phyloP scores from a whole-genome alignment of 345 rosid genomes.

The Murraya paniculata region DNA sequence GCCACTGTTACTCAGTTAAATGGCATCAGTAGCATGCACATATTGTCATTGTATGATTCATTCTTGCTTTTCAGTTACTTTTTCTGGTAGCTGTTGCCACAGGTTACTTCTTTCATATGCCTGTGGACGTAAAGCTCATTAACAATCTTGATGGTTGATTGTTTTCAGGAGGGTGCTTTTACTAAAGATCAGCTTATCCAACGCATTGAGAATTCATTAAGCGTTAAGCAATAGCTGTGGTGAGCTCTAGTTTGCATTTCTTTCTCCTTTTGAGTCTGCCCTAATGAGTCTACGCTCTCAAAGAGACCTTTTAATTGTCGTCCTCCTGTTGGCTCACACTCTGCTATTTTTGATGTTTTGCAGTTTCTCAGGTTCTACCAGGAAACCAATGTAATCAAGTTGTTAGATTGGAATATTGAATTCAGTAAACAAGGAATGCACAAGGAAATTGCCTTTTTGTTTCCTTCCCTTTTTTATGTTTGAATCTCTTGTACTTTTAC shows the following conservation, averaged over 20 bases:
- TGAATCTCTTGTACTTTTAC: neutral
- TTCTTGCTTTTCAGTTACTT: neutral
- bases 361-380: conserved; percentile 6
- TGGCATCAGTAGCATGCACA: neutral
- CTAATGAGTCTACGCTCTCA: neutral
- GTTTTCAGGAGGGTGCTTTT: conserved; percentile 77
- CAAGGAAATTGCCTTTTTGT: neutral
- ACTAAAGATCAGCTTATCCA: conserved; percentile 58
- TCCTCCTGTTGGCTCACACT: neutral
- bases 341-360: neutral
- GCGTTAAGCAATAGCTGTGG: conserved; percentile 53
- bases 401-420: conserved; percentile 7
- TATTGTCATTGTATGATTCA: neutral
- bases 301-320: neutral
- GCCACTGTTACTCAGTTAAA: neutral
- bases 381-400: neutral
- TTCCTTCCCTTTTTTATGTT: neutral
- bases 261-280: neutral
- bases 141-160: neutral
- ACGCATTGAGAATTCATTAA: conserved; percentile 64
- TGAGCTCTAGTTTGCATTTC: conserved; percentile 1
- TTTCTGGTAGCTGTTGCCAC: neutral
- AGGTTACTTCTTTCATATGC: neutral
- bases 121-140: neutral
- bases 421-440: neutral